Percentiles rank a stretch among this genome's conserved stretches.
Conservation (phyloP, 495 filamentous ascomycete species). For the Aspergillus asperescens region DNA sequence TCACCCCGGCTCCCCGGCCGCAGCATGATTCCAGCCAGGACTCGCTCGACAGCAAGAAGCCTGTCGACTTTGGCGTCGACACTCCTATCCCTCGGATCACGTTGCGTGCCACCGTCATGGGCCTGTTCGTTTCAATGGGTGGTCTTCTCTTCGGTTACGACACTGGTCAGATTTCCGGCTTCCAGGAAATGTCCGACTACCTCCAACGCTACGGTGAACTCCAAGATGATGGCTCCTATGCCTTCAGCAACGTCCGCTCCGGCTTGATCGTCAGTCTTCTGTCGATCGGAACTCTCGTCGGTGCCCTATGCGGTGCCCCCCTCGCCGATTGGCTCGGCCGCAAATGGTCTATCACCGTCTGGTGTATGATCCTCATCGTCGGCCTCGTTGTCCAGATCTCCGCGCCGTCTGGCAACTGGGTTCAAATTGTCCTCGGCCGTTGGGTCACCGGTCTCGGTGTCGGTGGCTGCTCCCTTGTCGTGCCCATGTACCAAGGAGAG, state of each 20-base stretch:
- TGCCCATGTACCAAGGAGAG: slow-evolving; percentile 72
- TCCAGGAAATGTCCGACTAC: slow-evolving; percentile 56
- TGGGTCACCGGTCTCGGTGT: slow-evolving; percentile 64
- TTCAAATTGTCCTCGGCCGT: slow-evolving; percentile 50
- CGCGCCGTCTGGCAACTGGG: slow-evolving; percentile 47
- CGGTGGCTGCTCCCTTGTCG: slow-evolving; percentile 61
- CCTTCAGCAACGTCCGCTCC: slow-evolving; percentile 45
- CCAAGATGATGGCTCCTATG: slow-evolving; percentile 25
- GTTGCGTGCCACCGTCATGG: slow-evolving; percentile 45
- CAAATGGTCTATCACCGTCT: slow-evolving; percentile 49
- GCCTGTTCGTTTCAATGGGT: slow-evolving; percentile 58
- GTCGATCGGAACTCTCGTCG: slow-evolving; percentile 62
- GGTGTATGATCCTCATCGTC: slow-evolving; percentile 57
- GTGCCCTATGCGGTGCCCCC: slow-evolving; percentile 56
- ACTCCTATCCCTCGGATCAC: slow-evolving; percentile 42
- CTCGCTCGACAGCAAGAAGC: slow-evolving; percentile 21
- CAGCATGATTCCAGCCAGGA: slow-evolving; percentile 26
- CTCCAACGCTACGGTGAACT: slow-evolving; percentile 40
- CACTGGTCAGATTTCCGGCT: slow-evolving; percentile 51
- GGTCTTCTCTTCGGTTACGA: slow-evolving; percentile 58
- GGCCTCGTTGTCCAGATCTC: slow-evolving; percentile 64
- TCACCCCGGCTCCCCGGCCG: slow-evolving; percentile 30
- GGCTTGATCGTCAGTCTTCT: slow-evolving; percentile 54
- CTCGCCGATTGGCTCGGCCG: slow-evolving; percentile 49
- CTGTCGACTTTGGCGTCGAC: slow-evolving; percentile 28